Base-by-base conservation (phyloP, 2,329 filamentous ascomycete genomes). In the Setomelanomma holmii region DNA sequence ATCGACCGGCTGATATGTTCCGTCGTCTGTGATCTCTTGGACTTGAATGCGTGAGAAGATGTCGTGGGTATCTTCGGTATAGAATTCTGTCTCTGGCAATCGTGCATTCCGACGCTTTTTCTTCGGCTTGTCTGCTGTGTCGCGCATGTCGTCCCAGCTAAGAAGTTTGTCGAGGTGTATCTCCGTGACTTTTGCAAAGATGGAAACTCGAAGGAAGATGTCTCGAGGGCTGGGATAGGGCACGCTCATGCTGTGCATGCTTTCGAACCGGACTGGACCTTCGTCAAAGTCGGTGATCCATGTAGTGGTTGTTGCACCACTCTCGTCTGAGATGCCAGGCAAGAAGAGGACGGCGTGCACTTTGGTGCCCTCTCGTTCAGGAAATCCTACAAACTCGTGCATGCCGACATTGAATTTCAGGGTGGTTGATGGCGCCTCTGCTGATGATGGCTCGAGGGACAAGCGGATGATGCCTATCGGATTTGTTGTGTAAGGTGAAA, bases 401-500 rank as follows among this genome's bases (percentile, higher is more conserved):
- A 99, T 96, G 24, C 98, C 93, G 4, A 98, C 93, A 67, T 98
- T 99, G 78, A 99, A 99, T 72, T 98, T 99, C 51, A 98, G 79
- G 2, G 91, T 97, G 52, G 90, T 95, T 11, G 91, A 90, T 12
- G 95, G 95, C 4, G 93, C 93, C 66, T 96, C 88, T 2, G 93
- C 93, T 41, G 91, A 93, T 0, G 93, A 98, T 12, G 95, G 95
- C 70, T 99, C 95, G 5, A 99, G 79, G 0, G 93, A 93, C 33
- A 99, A 79, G 67, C 92, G 90, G 60, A 99, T 86, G 49, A 97
- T 93, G 39, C 93, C 95, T 54, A 98, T 86, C 7, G 91, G 90
- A 64, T 92, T 92, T 21, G 89, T 90, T 0, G 95, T 99, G 67
- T 96, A 96, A 2, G 93, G 93, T 1, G 93, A 98, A 40, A 91